Base-by-base conservation (phyloP, 495 filamentous ascomycete species). In the Elasticomyces elasticus region DNA sequence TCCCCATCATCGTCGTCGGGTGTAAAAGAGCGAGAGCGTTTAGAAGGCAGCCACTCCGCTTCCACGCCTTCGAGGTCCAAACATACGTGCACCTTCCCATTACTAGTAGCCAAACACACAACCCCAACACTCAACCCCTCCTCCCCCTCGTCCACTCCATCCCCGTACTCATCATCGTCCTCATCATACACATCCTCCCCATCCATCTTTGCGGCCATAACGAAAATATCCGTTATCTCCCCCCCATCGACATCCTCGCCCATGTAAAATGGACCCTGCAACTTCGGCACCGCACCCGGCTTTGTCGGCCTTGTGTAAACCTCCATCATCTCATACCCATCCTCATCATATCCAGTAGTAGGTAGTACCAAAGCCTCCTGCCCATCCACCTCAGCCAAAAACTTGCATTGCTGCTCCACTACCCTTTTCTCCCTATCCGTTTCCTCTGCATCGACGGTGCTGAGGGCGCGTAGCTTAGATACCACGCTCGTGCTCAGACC, bases 241-340 rank as follows among this genome's bases (percentile, higher is more conserved):
- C 86, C 79, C 41, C 82, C 71, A 26, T 86, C 80, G 1, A 77
- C 71, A 43, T 76, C 83, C 6, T 78, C 66, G 22, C 84, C 77
- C 13, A 91, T 71, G 10, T 84, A 74, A 66, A 94, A 94, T 1
- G 89, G 89, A 1, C 89, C 89, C 68, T 96, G 89, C 35, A 96
- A 69, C 57, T 78, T 82, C 5, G 89, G 89, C 27, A 90, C 76
- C 5, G 78, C 71, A 19, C 88, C 82, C 1, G 85, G 86, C n/a
- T 73, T 76, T 0, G 69, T 63, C 6, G 89, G 89, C 31, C 89
- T 80, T 31, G 66, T 75, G 61, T 83, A 89, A 1, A 92, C 77
- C 45, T 84, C 80, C 9, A 75, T 63, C 4, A 63, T 61, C 10
- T 68, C 64, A 17, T 50, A 68, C 6, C 66, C 69, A 5, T 62